A percentile compares a stretch with the other conserved stretches of the same genome.
Evolutionary conservation across 2,329 filamentous ascomycete genomes (phyloP).

Genomic region (Alternaria angustiovoidea): DNA sequence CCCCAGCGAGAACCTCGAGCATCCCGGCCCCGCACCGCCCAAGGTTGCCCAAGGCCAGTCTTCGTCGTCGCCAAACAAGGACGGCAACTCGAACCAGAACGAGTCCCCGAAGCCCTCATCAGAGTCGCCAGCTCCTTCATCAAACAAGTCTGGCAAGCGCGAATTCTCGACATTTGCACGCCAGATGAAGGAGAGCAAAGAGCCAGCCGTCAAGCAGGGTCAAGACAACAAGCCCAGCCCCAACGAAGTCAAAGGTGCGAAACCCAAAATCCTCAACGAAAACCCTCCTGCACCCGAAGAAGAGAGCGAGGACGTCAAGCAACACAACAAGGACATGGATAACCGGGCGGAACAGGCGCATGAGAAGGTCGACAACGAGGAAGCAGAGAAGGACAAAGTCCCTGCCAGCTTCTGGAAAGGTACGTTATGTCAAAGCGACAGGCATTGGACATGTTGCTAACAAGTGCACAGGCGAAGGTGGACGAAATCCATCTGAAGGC

Average conservation of each 20-base stretch:
- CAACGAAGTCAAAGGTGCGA: slow-evolving; percentile 44
- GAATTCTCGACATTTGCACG: slow-evolving; percentile 22
- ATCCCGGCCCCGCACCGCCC: slow-evolving; percentile 56
- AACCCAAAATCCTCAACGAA: slow-evolving; percentile 55
- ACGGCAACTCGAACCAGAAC: slow-evolving; percentile 21
- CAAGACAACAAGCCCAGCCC: slow-evolving; percentile 19
- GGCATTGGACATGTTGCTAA: slow-evolving; percentile 15
- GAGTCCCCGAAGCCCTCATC: slow-evolving; percentile 16
- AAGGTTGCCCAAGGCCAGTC: slow-evolving; percentile 50
- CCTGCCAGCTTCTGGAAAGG: slow-evolving; percentile 51
- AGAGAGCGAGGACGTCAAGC: slow-evolving; percentile 50
- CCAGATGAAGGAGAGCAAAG: slow-evolving; percentile 20
- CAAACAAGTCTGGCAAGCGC: slow-evolving; percentile 21
- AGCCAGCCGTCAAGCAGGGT: slow-evolving; percentile 25
- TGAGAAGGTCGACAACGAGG: slow-evolving; percentile 49
- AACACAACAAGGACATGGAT: slow-evolving; percentile 57
- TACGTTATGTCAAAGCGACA: slow-evolving; percentile 24
- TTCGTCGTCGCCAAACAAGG: slow-evolving; percentile 41
- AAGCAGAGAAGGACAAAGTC: slow-evolving; percentile 54
- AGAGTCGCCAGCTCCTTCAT: slow-evolving; percentile 14
- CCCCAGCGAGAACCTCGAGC: slow-evolving; percentile 52
- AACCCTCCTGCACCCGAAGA: slow-evolving; percentile 43
- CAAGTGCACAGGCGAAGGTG: slow-evolving; percentile 33
- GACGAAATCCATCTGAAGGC: slow-evolving; percentile 29
- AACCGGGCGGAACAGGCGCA: slow-evolving; percentile 53